phyloP scores from a whole-genome alignment of 805 yeast genomes.

The Nakazawaea pomicola region DNA sequence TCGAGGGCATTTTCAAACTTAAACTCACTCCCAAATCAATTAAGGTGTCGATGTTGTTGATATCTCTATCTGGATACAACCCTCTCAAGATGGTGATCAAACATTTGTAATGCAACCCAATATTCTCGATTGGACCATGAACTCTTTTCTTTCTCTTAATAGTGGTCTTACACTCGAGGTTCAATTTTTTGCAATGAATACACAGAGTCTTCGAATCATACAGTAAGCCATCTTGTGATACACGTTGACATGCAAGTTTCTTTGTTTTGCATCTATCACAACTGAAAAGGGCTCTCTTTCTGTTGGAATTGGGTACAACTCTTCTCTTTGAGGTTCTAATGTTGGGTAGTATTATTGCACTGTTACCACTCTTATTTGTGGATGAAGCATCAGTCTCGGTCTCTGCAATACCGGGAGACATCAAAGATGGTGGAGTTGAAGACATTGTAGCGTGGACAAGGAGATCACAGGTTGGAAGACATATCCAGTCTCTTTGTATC shows the following conservation, averaged over 20 bases:
- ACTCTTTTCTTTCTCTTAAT: constrained; percentile 17
- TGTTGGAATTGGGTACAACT: constrained; percentile 7
- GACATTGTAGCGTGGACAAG: no score
- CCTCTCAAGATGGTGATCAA: constrained; percentile 13
- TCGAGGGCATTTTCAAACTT: constrained; percentile 17
- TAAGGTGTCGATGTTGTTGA: constrained; percentile 16
- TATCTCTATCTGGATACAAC: constrained; percentile 17
- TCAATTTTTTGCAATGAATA: constrained; percentile 13
- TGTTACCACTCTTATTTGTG: not conserved
- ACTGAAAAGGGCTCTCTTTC: constrained; percentile 18
- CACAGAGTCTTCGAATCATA: constrained; percentile 14
- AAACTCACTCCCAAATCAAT: constrained; percentile 15
- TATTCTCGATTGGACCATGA: constrained; percentile 17
- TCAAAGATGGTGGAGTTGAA: no score
- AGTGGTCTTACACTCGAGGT: constrained; percentile 16
- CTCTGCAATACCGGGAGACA: no score
- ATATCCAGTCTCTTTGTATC: no score
- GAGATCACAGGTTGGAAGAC: no score
- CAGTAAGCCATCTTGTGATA: constrained; percentile 3
- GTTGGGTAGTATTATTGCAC: constrained; percentile 8
- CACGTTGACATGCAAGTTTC: constrained; percentile 15
- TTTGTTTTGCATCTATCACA: constrained; percentile 15
- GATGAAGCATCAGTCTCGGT: not conserved
- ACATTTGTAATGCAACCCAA: constrained; percentile 19
- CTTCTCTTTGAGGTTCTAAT: constrained; percentile 11